Evolutionary conservation across 257 asterid genomes (phyloP).

Genomic region (Voacanga thouarsii): DNA sequence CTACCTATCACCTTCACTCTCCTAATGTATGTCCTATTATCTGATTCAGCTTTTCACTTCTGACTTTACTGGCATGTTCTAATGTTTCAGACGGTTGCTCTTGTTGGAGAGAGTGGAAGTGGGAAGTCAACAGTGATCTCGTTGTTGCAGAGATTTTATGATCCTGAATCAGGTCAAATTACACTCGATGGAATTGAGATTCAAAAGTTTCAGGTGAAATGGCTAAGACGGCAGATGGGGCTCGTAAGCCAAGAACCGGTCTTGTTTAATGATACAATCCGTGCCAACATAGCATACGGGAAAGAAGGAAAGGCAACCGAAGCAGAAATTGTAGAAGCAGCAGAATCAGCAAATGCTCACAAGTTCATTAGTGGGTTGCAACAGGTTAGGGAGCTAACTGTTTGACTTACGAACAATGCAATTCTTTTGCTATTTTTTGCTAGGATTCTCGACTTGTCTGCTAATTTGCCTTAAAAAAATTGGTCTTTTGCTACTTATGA

Average conservation of each 20-base stretch:
- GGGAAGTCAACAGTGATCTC: slow-evolving; percentile 82
- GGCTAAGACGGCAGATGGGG: neutral
- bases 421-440: neutral
- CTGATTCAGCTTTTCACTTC: neutral
- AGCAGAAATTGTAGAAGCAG: neutral
- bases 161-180: slow-evolving; percentile 1
- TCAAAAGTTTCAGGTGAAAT: neutral
- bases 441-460: neutral
- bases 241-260: slow-evolving; percentile 4
- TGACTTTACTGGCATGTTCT: slow-evolving; percentile 12
- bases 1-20: too few species aligned
- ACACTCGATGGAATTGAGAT: neutral
- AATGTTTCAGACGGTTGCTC: slow-evolving; percentile 23
- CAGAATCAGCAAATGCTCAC: neutral
- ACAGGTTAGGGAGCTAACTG: neutral
- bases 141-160: slow-evolving; percentile 61
- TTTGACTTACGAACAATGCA: neutral
- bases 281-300: neutral
- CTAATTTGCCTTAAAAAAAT: neutral
- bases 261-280: neutral
- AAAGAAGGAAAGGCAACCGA: neutral
- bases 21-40: neutral
- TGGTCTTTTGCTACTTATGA: neutral
- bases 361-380: neutral
- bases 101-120: slow-evolving; percentile 94